Evolutionary conservation across 306 rosid genomes (phyloP), one percentile per base, ranked within the genome.

Genomic region (Aeschynomene evenia): DNA sequence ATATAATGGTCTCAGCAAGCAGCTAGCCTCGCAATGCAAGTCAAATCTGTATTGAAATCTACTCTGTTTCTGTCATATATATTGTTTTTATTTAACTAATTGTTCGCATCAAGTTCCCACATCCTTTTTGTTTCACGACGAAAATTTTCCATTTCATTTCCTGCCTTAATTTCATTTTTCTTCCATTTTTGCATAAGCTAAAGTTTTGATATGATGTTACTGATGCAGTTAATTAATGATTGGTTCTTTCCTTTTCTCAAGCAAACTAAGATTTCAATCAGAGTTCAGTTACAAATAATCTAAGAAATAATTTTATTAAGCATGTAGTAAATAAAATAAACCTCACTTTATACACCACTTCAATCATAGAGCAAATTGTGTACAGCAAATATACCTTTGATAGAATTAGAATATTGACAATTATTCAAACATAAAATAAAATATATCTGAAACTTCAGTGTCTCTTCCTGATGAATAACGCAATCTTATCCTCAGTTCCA

Each of bases 381-480:
- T 28, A 28, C 3, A 6, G 31, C 31, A 28, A 28, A 28, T 28
- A 28, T 28, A 28, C 31, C 31, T 3, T 28, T 28, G 31, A 5
- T 31, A 33, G 11, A n/a, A 3, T 57, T 29, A n/a, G 57, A 70
- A 57, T 9, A 58, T 20, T 21, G 43, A n/a, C 4, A 21, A 7
- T 11, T 10, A 14, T 15, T 9, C 10, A 42, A 21, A 34, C 21
- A 20, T 19, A 3, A 52, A 28, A 42, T 15, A 13, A 40, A 51
- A 63, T 46, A 50, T 36, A n/a, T n/a, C n/a, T n/a, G 15, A 21
- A 48, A 24, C 40, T 36, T 64, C 55, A 53, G n/a, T n/a, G n/a
- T n/a, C 29, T 69, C 71, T 69, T 42, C 37, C 61, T 61, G 43
- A 20, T 77, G 66, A 59, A 57, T 14, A 57, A 50, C 40, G 28